Evolutionary conservation across 2,329 filamentous ascomycete genomes (phyloP).

Genomic region (Amphichorda felina): DNA sequence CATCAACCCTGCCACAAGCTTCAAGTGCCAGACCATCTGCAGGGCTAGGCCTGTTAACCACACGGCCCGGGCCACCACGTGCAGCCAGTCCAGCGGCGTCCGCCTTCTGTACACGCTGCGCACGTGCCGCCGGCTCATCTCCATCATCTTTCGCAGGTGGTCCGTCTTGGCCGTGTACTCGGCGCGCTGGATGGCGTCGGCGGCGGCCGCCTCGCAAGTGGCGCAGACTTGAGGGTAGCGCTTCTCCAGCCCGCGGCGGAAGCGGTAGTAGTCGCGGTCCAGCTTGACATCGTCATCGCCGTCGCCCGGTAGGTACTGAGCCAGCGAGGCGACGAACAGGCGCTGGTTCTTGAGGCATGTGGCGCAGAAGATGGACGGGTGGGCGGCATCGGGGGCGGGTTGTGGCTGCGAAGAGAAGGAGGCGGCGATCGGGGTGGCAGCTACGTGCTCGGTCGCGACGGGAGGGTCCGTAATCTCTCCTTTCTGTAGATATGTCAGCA

Average conservation of each 20-base stretch:
- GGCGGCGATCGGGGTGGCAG: constrained; percentile 31
- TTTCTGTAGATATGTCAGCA: constrained; percentile 38
- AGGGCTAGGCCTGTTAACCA: constrained; percentile 35
- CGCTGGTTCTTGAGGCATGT: constrained; percentile 85
- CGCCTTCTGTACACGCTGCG: constrained; percentile 8
- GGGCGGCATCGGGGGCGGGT: constrained; percentile 6
- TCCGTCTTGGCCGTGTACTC: constrained; percentile 80
- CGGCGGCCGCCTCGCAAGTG: constrained; percentile 65
- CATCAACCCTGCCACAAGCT: constrained; percentile 13
- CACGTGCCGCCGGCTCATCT: constrained; percentile 38
- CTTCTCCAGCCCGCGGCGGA: constrained; percentile 61
- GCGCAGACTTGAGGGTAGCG: constrained; percentile 84
- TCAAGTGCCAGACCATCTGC: constrained; percentile 40
- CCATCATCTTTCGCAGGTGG: constrained; percentile 62
- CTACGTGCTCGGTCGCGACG: constrained; percentile 34
- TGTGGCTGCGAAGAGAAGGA: constrained; percentile 24
- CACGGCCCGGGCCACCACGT: constrained; percentile 27
- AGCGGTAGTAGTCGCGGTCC: constrained; percentile 57
- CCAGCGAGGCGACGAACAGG: constrained; percentile 61
- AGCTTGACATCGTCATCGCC: constrained; percentile 52
- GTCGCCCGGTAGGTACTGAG: constrained; percentile 64
- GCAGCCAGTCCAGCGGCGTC: constrained; percentile 29
- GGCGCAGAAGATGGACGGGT: constrained; percentile 49
- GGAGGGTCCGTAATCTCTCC: constrained; percentile 87
- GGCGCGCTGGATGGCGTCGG: constrained; percentile 54